A percentile compares a stretch with the other conserved stretches of the same genome.
phyloP scores from a whole-genome alignment of 2,329 filamentous ascomycete species.

The Aspergillus candidus region DNA sequence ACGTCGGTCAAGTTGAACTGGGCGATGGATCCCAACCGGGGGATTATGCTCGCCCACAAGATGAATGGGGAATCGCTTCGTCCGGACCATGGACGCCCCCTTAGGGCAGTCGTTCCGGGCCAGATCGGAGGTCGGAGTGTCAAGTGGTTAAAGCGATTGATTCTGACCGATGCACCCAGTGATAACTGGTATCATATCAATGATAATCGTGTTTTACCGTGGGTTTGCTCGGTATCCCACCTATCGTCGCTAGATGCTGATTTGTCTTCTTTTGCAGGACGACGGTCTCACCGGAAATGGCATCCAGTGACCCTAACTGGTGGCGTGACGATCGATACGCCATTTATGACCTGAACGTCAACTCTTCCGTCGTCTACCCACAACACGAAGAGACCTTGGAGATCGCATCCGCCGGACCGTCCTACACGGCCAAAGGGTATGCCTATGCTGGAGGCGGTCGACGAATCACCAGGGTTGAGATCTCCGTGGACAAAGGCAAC shows the following conservation, averaged over 20 bases:
- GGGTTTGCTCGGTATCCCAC: conserved; percentile 16
- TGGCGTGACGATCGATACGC: conserved; percentile 89
- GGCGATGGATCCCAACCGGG: conserved; percentile 75
- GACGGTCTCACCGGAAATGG: conserved; percentile 74
- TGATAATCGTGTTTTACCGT: conserved; percentile 81
- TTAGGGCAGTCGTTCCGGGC: conserved; percentile 77
- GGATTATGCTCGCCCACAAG: conserved; percentile 79
- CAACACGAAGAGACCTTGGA: conserved; percentile 66
- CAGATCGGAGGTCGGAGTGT: conserved; percentile 90
- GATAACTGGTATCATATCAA: conserved; percentile 96
- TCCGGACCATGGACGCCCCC: conserved; percentile 79
- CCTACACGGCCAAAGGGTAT: conserved; percentile 69
- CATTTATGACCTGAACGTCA: conserved; percentile 86
- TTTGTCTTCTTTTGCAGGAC: conserved; percentile 43
- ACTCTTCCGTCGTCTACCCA: conserved; percentile 75
- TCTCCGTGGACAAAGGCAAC: conserved; percentile 76
- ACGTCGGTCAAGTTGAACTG: conserved; percentile 84
- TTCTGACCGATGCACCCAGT: conserved; percentile 70
- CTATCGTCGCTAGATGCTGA: background rate
- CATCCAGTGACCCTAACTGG: conserved; percentile 64
- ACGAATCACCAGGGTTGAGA: conserved; percentile 72
- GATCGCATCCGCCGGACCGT: conserved; percentile 43
- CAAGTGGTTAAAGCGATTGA: conserved; percentile 82
- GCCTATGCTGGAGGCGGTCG: conserved; percentile 86
- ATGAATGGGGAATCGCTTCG: conserved; percentile 82